Evolutionary conservation across 139 green algal species (phyloP).

Genomic region (Haematococcus sp.): DNA sequence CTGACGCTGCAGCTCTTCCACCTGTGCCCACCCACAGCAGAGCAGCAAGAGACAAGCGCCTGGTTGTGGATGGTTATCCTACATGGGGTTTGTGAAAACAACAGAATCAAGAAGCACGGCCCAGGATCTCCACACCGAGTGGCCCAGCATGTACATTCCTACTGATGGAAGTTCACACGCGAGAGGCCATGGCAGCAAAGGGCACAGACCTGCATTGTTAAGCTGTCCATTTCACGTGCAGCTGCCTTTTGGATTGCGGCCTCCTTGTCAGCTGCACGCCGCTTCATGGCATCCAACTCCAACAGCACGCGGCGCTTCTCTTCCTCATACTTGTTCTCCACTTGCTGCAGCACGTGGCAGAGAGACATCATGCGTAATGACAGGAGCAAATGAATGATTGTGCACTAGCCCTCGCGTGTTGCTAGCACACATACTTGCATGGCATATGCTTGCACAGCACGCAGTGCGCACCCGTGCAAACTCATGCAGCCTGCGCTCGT

Average conservation of each 20-base stretch:
- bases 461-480: slow-evolving; percentile 13
- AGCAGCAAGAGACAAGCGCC: no score
- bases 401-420: background rate
- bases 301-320: slow-evolving; percentile 38
- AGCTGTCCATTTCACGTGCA: slow-evolving; percentile 33
- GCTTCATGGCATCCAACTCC: slow-evolving; percentile 35
- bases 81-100: no score
- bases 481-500: slow-evolving; percentile 18
- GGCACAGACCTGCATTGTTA: slow-evolving; percentile 31
- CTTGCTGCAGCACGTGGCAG: slow-evolving; percentile 31
- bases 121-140: background rate
- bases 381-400: no score
- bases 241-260: slow-evolving; percentile 45
- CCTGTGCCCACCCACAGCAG: slow-evolving; percentile 6
- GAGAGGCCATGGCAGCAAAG: no score
- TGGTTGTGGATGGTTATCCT: no score
- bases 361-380: background rate
- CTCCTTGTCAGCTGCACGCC: slow-evolving; percentile 35
- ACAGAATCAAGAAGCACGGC: no score
- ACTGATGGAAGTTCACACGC: no score
- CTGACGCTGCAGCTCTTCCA: slow-evolving; percentile 43
- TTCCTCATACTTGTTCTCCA: slow-evolving; percentile 52
- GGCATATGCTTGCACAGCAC: background rate
- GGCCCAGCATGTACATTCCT: background rate
- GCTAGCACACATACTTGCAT: no score